phyloP scores from a whole-genome alignment of 306 rosid genomes.

The Quercus aquifolioides region DNA sequence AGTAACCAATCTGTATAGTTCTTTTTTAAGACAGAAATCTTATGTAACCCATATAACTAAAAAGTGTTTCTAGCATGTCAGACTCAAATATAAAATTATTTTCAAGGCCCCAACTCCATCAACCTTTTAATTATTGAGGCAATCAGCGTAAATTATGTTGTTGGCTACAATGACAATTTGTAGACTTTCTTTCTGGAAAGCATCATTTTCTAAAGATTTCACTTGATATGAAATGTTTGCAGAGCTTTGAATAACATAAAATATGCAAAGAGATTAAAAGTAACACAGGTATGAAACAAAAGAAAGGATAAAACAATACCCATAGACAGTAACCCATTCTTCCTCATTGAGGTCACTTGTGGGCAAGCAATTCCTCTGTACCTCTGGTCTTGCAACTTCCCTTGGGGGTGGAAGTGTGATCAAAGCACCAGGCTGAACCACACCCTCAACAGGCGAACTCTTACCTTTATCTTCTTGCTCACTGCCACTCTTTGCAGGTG shows the following conservation, averaged over 20 bases:
- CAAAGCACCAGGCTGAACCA: conserved; percentile 85
- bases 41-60: neutral
- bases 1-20: neutral
- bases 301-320: conserved; percentile 50
- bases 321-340: conserved; percentile 96
- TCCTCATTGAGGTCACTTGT: conserved; percentile 74
- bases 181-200: no score
- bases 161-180: neutral
- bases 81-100: neutral
- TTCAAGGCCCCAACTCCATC: neutral
- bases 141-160: neutral
- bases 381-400: conserved; percentile 90
- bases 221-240: neutral
- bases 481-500: conserved; percentile 64
- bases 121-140: neutral
- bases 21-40: neutral
- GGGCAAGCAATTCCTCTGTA: conserved; percentile 68
- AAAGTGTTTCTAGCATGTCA: neutral
- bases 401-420: conserved; percentile 83
- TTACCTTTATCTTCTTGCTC: conserved; percentile 83
- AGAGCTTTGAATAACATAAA: neutral
- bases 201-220: neutral
- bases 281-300: neutral
- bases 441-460: conserved; percentile 94
- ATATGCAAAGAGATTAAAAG: neutral